Evolutionary conservation across 192 early-diverging fungal species (phyloP), one percentile per base, ranked within the genome.

Genomic region (Spinellus fusiger): DNA sequence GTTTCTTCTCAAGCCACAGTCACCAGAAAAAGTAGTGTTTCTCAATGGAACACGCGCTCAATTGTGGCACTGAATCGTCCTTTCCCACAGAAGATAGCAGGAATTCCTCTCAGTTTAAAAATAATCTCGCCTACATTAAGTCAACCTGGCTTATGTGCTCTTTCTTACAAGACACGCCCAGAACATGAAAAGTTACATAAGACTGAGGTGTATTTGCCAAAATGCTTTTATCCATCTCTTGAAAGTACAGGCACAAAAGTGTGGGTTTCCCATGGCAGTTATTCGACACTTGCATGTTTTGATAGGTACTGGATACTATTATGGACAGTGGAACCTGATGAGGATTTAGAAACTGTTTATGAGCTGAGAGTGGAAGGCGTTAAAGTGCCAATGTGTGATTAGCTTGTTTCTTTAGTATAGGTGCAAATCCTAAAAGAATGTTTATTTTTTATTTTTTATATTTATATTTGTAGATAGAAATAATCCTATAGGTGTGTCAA

Each of bases 201-300:
- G 3, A 77, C 75, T 13, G 77, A 75, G 59, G 72, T 82, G 31
- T 79, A 82, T 51, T 54, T 82, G 15, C 80, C 80, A 0, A 66
- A 52, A 20, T 59, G 61, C 10, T 71, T 79, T 65, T 82, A 77
- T 46, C 68, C 74, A 44, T 44, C 63, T 13, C 71, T 71, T 3
- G 28, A 27, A 23, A 37, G 48, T 31, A 46, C n/a, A 18, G 46
- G n/a, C 10, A 47, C 51, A 2, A 54, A 35, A 31, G 54, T 59
- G 7, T 9, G 16, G 18, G n/a, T 63, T n/a, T 32, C 52, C 0
- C 16, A 27, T 9, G 66, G 66, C 16, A 8, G 37, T 32, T 68
- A 53, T 58, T 33, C 33, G 9, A 25, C 28, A 0, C 10, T 16
- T 10, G 59, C 53, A n/a, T n/a, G 16, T 9, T 49, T 26, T 8